These are phyloP conservation scores for Pythium rhizo-oryzae DNA, from an alignment of 352 stramenopile species.

Conservation along the genomic window DNA sequence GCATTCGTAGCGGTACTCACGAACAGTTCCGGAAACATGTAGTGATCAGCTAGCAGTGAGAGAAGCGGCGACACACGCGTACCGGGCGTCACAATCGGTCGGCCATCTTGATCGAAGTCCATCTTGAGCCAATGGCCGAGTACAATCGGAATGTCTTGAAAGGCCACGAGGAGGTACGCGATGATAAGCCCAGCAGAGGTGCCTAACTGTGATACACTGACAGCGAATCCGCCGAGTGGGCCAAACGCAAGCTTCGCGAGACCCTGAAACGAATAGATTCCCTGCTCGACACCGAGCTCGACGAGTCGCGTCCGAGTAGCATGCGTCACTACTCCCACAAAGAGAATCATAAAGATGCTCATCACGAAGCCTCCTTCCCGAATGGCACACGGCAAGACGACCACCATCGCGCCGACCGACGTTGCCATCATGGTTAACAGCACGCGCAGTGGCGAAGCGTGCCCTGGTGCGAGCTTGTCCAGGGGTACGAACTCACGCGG, in stretches of 20 bases:
- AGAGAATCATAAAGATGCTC: conserved; percentile 38
- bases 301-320: conserved; percentile 38
- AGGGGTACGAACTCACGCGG: conserved; percentile 48
- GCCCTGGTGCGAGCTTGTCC: conserved; percentile 40
- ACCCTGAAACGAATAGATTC: conserved; percentile 59
- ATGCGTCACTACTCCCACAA: conserved; percentile 39
- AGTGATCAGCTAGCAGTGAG: conserved; percentile 33
- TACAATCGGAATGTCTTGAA: conserved; percentile 46
- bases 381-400: conserved; percentile 46
- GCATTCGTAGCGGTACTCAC: conserved; percentile 2
- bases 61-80: conserved; percentile 18
- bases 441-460: conserved; percentile 37
- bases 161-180: conserved; percentile 44
- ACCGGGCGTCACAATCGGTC: conserved; percentile 22
- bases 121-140: conserved; percentile 41
- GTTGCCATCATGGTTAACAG: conserved; percentile 37
- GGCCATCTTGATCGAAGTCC: conserved; percentile 34
- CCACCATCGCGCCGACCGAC: conserved; percentile 39
- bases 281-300: conserved; percentile 47
- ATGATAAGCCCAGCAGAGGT: conserved; percentile 44
- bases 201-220: conserved; percentile 37
- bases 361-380: conserved; percentile 50
- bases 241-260: conserved; percentile 52
- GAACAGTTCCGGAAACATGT: conserved; percentile 16
- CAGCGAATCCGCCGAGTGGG: conserved; percentile 30